These are phyloP conservation scores for Amniculicola lignicola DNA, from an alignment of 495 filamentous ascomycete genomes.

Conservation along the genomic window DNA sequence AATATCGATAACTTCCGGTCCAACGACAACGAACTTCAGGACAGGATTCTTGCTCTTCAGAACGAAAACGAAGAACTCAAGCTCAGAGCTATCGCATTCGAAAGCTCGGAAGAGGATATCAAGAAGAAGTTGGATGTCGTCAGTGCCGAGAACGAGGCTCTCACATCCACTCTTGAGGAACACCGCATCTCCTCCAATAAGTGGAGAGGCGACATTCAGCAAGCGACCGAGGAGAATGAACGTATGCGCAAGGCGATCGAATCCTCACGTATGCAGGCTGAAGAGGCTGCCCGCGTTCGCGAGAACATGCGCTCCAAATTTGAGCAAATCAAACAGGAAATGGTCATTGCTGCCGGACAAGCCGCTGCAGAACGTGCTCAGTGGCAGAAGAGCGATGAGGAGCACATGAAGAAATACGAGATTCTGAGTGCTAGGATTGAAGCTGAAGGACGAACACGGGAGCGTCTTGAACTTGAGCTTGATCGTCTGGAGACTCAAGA, in stretches of 20 bases:
- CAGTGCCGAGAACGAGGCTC: constrained; percentile 56
- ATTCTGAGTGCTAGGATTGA: constrained; percentile 73
- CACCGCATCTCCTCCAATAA: constrained; percentile 56
- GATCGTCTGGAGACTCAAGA: constrained; percentile 71
- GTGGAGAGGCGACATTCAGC: constrained; percentile 55
- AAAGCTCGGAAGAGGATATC: constrained; percentile 60
- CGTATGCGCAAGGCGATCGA: constrained; percentile 58
- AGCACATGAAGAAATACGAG: constrained; percentile 69
- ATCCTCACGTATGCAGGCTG: constrained; percentile 67
- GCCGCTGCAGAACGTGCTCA: constrained; percentile 75
- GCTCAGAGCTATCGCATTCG: constrained; percentile 56
- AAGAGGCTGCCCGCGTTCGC: constrained; percentile 76
- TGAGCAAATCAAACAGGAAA: constrained; percentile 76
- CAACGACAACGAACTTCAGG: constrained; percentile 18
- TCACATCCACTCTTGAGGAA: constrained; percentile 60
- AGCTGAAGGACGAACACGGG: constrained; percentile 70
- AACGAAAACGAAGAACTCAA: constrained; percentile 39
- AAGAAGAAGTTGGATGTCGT: constrained; percentile 65
- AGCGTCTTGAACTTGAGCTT: constrained; percentile 77
- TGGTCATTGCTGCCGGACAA: constrained; percentile 70
- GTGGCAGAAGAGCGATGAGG: constrained; percentile 69
- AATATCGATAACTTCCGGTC: constrained; percentile 5
- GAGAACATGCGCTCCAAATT: constrained; percentile 77
- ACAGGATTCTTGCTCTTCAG: constrained; percentile 19
- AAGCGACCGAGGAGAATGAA: constrained; percentile 54